These are phyloP conservation scores for Turnera subulata DNA, from an alignment of 345 rosid genomes.

Conservation along the genomic window DNA sequence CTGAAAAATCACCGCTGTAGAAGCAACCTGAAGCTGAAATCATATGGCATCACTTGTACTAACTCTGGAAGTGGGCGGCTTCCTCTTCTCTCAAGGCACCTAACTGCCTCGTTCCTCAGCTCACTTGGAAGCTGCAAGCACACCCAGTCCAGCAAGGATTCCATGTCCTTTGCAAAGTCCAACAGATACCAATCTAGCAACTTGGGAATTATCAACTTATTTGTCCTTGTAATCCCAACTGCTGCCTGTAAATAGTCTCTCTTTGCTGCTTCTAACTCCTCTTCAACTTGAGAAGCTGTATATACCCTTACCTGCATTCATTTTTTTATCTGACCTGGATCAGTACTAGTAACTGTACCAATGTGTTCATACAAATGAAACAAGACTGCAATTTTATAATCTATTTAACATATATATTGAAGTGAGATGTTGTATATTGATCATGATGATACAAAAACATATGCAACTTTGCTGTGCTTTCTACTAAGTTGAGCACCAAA, in stretches of 20 bases:
- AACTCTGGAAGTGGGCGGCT: conserved; percentile 44
- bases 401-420: no score
- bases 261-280: conserved; percentile 73
- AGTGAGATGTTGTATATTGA: no score
- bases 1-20: conserved; percentile 7
- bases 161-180: conserved; percentile 86
- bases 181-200: conserved; percentile 80
- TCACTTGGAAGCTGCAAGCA: conserved; percentile 74
- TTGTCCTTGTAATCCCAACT: conserved; percentile 62
- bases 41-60: conserved; percentile 75
- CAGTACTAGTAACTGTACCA: no score
- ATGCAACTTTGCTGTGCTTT: no score
- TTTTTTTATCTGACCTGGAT: no score
- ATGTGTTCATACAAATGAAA: no score
- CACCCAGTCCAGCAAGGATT: conserved; percentile 79
- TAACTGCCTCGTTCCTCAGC: conserved; percentile 52
- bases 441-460: no score
- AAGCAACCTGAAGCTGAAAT: conserved; percentile 56
- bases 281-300: conserved; percentile 64
- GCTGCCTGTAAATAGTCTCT: conserved; percentile 82
- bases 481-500: not conserved
- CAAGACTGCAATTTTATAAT: no score
- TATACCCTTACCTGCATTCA: conserved; percentile 71
- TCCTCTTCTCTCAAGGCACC: conserved; percentile 48
- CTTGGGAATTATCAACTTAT: conserved; percentile 71